Evolutionary conservation across 768 basidiomycete genomes (phyloP).

Genomic region (Hemileccinum impolitum): DNA sequence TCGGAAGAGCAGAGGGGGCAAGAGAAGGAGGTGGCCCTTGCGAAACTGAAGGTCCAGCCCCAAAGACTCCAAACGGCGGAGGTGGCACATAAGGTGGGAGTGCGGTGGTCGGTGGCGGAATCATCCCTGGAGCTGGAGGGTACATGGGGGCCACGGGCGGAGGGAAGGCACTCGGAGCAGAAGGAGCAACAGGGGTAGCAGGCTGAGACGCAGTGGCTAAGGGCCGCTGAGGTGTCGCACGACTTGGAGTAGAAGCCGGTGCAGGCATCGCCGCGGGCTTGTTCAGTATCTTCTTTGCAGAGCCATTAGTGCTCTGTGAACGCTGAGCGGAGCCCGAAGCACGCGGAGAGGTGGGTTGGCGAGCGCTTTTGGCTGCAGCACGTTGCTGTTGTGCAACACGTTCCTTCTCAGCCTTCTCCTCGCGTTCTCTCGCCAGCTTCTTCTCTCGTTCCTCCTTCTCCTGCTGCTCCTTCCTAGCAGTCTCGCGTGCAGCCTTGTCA

Average conservation of each 20-base stretch:
- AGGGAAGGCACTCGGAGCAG: conserved; percentile 36
- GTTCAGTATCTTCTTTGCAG: conserved; percentile 60
- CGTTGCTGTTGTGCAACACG: conserved; percentile 49
- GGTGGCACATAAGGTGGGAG: conserved; percentile 57
- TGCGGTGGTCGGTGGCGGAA: conserved; percentile 39
- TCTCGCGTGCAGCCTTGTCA: conserved; percentile 45
- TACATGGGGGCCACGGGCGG: conserved; percentile 50
- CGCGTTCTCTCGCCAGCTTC: conserved; percentile 61
- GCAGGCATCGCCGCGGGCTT: conserved; percentile 39
- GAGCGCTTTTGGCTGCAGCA: conserved; percentile 43
- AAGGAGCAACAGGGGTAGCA: conserved; percentile 38
- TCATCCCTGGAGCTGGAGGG: conserved; percentile 38
- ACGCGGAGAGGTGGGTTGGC: conserved; percentile 51
- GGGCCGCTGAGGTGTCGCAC: conserved; percentile 36
- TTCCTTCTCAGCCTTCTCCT: conserved; percentile 51
- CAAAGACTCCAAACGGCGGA: conserved; percentile 50
- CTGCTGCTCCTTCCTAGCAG: conserved; percentile 41
- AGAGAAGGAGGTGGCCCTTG: conserved; percentile 44
- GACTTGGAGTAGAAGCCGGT: conserved; percentile 31
- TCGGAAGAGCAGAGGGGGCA: conserved; percentile 52
- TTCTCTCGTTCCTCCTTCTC: conserved; percentile 68
- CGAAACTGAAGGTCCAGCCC: conserved; percentile 42
- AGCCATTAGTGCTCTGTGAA: conserved; percentile 44
- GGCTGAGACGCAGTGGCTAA: conserved; percentile 41
- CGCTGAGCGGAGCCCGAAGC: conserved; percentile 48